Evolutionary conservation across 2,329 filamentous ascomycete species (phyloP).

Genomic region (Basipetospora chlamydospora): DNA sequence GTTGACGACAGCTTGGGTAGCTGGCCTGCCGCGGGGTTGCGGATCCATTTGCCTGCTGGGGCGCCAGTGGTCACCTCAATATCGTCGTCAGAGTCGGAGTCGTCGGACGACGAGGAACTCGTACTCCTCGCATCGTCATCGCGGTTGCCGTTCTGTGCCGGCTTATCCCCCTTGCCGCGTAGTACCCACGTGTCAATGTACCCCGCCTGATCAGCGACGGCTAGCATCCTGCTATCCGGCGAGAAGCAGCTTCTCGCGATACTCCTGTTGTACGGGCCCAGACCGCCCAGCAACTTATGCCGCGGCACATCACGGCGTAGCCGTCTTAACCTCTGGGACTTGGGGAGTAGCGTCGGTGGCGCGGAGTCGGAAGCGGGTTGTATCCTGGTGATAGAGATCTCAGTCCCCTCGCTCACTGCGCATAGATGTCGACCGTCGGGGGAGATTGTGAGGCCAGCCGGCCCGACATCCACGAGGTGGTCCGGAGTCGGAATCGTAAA

Average conservation of each 20-base stretch:
- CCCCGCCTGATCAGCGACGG: slow-evolving; percentile 67
- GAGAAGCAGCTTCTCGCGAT: slow-evolving; percentile 68
- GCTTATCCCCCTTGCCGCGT: slow-evolving; percentile 24
- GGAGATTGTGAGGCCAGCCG: slow-evolving; percentile 54
- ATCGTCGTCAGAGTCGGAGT: slow-evolving; percentile 24
- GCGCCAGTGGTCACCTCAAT: slow-evolving; percentile 20
- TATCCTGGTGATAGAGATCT: slow-evolving; percentile 10
- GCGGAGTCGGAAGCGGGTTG: background rate
- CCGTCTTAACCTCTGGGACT: slow-evolving; percentile 33
- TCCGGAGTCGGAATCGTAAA: slow-evolving; percentile 53
- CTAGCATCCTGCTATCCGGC: slow-evolving; percentile 63
- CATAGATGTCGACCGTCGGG: slow-evolving; percentile 57
- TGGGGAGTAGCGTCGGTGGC: slow-evolving; percentile 12
- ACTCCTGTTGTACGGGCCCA: slow-evolving; percentile 62
- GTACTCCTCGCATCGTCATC: slow-evolving; percentile 21
- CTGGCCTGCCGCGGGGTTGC: slow-evolving; percentile 55
- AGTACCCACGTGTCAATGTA: slow-evolving; percentile 79
- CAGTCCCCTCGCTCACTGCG: slow-evolving; percentile 24
- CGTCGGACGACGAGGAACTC: slow-evolving; percentile 24
- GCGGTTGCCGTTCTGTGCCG: slow-evolving; percentile 17
- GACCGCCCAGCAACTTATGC: slow-evolving; percentile 44
- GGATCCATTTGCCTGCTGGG: slow-evolving; percentile 48
- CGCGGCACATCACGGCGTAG: slow-evolving; percentile 39
- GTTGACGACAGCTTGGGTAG: slow-evolving; percentile 53
- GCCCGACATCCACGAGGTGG: slow-evolving; percentile 44